Base-by-base conservation (phyloP, 176 grass and related monocot species). In the Neostapfia colusana region DNA sequence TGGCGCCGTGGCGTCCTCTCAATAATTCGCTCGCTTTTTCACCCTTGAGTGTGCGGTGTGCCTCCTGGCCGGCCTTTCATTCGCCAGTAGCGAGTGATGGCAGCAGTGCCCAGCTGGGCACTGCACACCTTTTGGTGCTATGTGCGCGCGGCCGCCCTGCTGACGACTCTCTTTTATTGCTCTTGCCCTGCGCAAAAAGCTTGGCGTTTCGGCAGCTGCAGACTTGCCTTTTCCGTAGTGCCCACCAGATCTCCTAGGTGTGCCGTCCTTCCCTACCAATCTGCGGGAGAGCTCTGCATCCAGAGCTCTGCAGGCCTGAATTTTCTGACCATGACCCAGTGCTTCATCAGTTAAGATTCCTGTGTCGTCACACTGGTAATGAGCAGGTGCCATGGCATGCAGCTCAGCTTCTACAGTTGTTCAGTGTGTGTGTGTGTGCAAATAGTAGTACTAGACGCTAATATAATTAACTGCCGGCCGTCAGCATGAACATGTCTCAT, bases 281-380 rank as follows among this genome's bases (percentile, higher is more conserved):
- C 41, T 41, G 7, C 64, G 35, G 11, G 23, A 45, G 50, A n/a
- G n/a, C n/a, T n/a, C n/a, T n/a, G n/a, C n/a, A n/a, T n/a, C 42
- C 20, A 8, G 50, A 53, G 50, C 50, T 53, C 50, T 53, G 17
- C 5, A 9, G 27, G 27, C 44, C 74, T 65, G 38, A 64, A 36
- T 77, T 62, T 63, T 36, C 50, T 72, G n/a, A 46, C 34, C 60
- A 78, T 41, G 85, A 28, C 62, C 37, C 79, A 78, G 79, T 25
- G 74, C 60, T 78, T 78, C 85, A 88, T n/a, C n/a, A n/a, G 80
- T 68, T 88, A 67, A 68, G 80, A 88, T 88, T 88, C 79, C 42
- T 54, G 80, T 59, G 69, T 17, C 80, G 79, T 78, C 62, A 20
- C 53, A n/a, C n/a, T n/a, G n/a, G n/a, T 48, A 3, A 0, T 53